A percentile compares a stretch with the other conserved stretches of the same genome.
Evolutionary conservation across 164 flowering plant genomes (phyloP).

Genomic region (Dillenia turbinata): DNA sequence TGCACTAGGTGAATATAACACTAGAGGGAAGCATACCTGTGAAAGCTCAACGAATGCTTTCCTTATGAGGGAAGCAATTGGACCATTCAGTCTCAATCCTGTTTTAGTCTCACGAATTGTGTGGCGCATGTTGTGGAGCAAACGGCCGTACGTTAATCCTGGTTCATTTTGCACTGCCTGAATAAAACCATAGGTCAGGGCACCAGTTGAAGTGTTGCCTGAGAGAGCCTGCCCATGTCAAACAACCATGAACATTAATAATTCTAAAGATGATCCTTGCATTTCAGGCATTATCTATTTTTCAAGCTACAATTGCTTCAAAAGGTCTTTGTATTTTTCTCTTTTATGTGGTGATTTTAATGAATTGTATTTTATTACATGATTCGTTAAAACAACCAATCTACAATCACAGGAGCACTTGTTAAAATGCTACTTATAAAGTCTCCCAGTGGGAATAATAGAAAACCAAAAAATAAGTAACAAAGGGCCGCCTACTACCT

Average conservation of each 20-base stretch:
- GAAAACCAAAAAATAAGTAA: neutral
- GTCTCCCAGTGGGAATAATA: neutral
- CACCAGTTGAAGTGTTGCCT: constrained; percentile 36
- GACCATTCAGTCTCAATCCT: constrained; percentile 32
- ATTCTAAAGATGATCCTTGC: too few relatives aligned
- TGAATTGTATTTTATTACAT: too few relatives aligned
- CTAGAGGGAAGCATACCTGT: constrained; percentile 19
- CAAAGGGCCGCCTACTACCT: constrained; percentile 16
- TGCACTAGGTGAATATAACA: too few relatives aligned
- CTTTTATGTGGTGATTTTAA: too few relatives aligned
- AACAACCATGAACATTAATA: too few relatives aligned
- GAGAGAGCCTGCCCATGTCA: constrained; percentile 39
- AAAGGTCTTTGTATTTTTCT: too few relatives aligned
- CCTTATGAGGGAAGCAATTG: constrained; percentile 22
- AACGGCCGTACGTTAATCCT: constrained; percentile 43
- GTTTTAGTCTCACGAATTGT: constrained; percentile 37
- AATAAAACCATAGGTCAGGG: constrained; percentile 61
- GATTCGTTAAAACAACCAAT: too few relatives aligned
- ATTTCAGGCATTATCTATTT: too few relatives aligned
- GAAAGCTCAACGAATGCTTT: constrained; percentile 15
- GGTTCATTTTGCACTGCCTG: constrained; percentile 40
- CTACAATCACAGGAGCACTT: too few relatives aligned
- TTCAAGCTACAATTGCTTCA: too few relatives aligned
- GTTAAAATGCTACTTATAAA: too few relatives aligned
- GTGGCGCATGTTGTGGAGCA: constrained; percentile 44